phyloP scores from a whole-genome alignment of 2,329 filamentous ascomycete genomes.

The Fusarium circinatum region DNA sequence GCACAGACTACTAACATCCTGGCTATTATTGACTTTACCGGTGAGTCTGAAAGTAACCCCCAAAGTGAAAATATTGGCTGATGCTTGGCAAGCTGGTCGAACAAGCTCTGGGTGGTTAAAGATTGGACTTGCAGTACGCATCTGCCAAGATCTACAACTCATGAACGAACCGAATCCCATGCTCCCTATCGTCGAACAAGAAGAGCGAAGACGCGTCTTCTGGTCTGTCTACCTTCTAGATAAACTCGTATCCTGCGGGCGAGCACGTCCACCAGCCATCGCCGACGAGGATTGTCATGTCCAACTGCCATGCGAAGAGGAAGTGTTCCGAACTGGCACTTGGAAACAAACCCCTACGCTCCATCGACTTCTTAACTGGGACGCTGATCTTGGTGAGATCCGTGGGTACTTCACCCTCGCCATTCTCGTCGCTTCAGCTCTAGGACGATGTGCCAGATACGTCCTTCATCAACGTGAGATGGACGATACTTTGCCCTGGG shows the following conservation, averaged over 20 bases:
- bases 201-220: neutral
- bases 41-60: neutral
- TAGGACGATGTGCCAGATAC: neutral
- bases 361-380: neutral
- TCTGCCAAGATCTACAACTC: neutral
- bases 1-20: neutral
- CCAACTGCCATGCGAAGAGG: neutral
- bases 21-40: neutral
- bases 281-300: neutral
- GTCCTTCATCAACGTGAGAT: neutral
- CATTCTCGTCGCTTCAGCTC: neutral
- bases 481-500: neutral
- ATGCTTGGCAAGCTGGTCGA: neutral
- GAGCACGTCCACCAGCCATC: neutral
- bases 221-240: neutral
- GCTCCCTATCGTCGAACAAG: neutral
- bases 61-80: rapidly evolving
- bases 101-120: neutral
- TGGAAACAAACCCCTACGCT: neutral
- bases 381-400: neutral
- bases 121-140: neutral
- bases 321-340: neutral
- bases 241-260: neutral
- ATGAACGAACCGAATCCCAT: neutral
- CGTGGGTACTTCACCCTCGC: neutral